Conservation (phyloP, 2,329 filamentous ascomycete species). For the Pseudocercospora crystallina region DNA sequence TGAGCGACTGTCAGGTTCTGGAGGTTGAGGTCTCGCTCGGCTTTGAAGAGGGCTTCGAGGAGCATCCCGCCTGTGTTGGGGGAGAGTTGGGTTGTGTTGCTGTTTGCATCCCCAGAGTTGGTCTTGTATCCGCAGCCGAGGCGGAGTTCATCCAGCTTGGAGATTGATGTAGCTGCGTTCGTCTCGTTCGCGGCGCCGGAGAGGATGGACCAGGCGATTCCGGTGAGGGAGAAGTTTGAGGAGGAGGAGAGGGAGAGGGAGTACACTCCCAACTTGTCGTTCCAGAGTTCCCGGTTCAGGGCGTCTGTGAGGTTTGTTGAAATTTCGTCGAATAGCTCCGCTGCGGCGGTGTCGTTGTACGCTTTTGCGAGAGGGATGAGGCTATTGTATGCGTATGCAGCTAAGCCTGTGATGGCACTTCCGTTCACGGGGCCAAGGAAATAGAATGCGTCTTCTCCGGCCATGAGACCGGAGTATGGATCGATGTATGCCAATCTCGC, state of each 20-base stretch:
- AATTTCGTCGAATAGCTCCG: conserved; percentile 23
- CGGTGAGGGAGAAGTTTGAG: conserved; percentile 36
- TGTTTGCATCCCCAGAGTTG: conserved; percentile 23
- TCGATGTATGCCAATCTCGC: conserved; percentile 30
- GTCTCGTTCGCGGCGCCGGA: conserved; percentile 36
- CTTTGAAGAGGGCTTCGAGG: conserved; percentile 39
- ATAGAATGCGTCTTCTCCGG: conserved; percentile 14
- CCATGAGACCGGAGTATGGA: conserved; percentile 29
- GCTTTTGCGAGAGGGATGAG: conserved; percentile 34
- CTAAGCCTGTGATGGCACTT: conserved; percentile 29
- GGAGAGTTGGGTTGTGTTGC: conserved; percentile 36
- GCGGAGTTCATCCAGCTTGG: conserved; percentile 33
- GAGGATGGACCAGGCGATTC: conserved; percentile 37
- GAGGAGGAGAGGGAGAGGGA: conserved; percentile 28
- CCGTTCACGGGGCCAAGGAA: conserved; percentile 36
- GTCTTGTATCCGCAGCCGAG: conserved; percentile 42
- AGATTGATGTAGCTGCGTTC: conserved; percentile 33
- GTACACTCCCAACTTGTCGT: conserved; percentile 33
- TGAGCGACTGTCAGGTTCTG: conserved; percentile 26
- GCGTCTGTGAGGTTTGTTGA: conserved; percentile 27
- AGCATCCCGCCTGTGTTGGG: conserved; percentile 51
- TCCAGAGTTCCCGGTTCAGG: conserved; percentile 39
- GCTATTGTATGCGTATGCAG: conserved; percentile 30
- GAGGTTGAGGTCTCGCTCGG: conserved; percentile 25
- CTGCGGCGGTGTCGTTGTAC: conserved; percentile 31